Evolutionary conservation across 1,284 basidiomycete species (phyloP), one percentile per base, ranked within the genome.

Genomic region (Porogramme epimiltina): DNA sequence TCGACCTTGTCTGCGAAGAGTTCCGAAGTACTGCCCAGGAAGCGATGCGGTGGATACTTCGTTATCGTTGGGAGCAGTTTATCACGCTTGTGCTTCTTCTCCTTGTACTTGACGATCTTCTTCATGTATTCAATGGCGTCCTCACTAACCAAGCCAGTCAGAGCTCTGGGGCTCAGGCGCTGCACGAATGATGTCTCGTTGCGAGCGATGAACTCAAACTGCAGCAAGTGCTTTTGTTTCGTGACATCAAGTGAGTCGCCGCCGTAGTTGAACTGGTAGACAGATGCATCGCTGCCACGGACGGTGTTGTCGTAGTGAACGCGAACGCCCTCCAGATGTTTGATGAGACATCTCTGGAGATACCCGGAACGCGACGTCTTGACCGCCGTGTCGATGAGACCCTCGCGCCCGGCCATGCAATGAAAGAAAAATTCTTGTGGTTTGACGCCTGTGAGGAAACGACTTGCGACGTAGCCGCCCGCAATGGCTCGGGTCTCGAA

Each of bases 401-500:
- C 97, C 76, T 99, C 97, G 63, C 97, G 87, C 48, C 97, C 97
- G 54, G 97, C 95, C 97, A 99, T 99, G 72, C 97, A 98, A 75
- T 99, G 97, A 82, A 99, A 99, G 77, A 98, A 99, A 76, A 98
- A 99, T 71, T 99, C 97, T 70, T 99, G 97, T 0, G 97, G 97
- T 58, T 91, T 93, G 68, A 99, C 89, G 54, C 97, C 97, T 18
- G 97, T 99, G 77, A 99, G 82, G 84, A 99, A 99, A 46, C 97
- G 93, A 70, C 95, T 97, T n/a, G 93, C 94, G 45, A 99, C 93
- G 70, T 97, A 99, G n/a, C 97, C 97, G 71, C 97, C 97, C 16
- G 97, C 96, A 56, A 98, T 92, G 1, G 96, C 94, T 51, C 88
- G 90, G 4, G 97, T 99, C 72, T 99, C 97, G 71, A 98, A 98